Conservation (phyloP, 2,329 filamentous ascomycete genomes). For the Cladosporium sp. region DNA sequence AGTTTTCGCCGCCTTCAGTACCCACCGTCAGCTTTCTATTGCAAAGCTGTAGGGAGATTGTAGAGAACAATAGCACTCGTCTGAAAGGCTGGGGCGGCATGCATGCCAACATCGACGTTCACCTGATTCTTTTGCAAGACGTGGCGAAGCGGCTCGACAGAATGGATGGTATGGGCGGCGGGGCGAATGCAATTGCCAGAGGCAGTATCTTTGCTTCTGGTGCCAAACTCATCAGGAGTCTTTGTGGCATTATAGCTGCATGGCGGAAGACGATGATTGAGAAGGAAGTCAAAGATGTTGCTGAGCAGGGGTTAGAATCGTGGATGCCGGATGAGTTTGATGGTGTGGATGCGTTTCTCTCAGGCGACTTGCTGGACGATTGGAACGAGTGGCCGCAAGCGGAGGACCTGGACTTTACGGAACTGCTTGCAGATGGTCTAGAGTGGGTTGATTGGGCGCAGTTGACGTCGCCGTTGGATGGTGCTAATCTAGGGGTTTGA, state of each 20-base stretch:
- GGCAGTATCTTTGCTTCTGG: constrained; percentile 24
- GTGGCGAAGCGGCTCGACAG: constrained; percentile 24
- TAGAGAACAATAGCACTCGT: constrained; percentile 26
- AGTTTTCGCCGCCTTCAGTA: constrained; percentile 18
- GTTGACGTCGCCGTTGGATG: constrained; percentile 2
- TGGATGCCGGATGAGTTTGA: constrained; percentile 7
- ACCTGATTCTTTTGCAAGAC: constrained; percentile 24
- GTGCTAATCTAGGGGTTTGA: not conserved
- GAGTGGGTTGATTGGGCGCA: constrained; percentile 21
- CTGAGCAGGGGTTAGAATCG: not conserved
- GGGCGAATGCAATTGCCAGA: constrained; percentile 18
- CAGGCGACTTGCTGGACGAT: constrained; percentile 13
- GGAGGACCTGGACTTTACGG: constrained; percentile 19
- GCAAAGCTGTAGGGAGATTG: constrained; percentile 23
- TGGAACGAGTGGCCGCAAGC: constrained; percentile 19
- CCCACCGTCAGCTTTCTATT: constrained; percentile 13
- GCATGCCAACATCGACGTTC: constrained; percentile 23
- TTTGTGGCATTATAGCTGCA: constrained; percentile 22
- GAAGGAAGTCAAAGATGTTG: constrained; percentile 2
- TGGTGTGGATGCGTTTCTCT: constrained; percentile 2
- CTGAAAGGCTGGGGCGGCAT: constrained; percentile 28
- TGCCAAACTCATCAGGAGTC: constrained; percentile 24
- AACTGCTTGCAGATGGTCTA: constrained; percentile 17
- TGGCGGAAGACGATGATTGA: constrained; percentile 23
- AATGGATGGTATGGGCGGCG: constrained; percentile 1